Evolutionary conservation across 306 rosid genomes (phyloP).

Genomic region (Castanea mollissima): DNA sequence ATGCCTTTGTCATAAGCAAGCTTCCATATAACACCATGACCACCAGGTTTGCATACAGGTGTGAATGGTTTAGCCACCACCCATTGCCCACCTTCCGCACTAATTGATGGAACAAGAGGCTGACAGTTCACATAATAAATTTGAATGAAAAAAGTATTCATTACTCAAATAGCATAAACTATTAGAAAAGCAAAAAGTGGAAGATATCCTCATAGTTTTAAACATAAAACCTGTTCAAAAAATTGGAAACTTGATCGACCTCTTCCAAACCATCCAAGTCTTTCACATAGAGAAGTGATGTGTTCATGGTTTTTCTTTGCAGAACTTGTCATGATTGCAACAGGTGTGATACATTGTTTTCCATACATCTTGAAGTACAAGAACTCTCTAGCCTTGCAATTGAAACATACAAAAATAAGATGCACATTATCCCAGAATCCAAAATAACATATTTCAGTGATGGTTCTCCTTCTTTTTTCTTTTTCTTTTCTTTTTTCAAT

Average conservation of each 20-base stretch:
- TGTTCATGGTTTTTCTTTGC: slow-evolving; percentile 90
- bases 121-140: slow-evolving; percentile 44
- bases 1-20: slow-evolving; percentile 90
- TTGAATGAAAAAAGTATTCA: slow-evolving; percentile 23
- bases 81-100: slow-evolving; percentile 92
- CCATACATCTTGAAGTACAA: slow-evolving; percentile 88
- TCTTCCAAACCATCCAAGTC: slow-evolving; percentile 90
- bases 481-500: neutral
- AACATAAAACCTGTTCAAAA: slow-evolving; percentile 87
- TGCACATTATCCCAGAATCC: neutral
- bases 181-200: slow-evolving; percentile 15
- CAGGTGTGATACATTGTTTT: slow-evolving; percentile 86
- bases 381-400: slow-evolving; percentile 88
- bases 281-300: slow-evolving; percentile 71
- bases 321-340: slow-evolving; percentile 95
- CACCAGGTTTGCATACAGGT: slow-evolving; percentile 92
- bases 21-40: slow-evolving; percentile 97
- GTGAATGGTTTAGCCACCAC: slow-evolving; percentile 65
- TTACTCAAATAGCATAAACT: slow-evolving; percentile 18
- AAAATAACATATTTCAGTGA: slow-evolving; percentile 10
- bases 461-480: slow-evolving; percentile 1
- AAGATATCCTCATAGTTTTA: slow-evolving; percentile 20
- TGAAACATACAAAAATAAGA: slow-evolving; percentile 27
- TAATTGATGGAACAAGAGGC: slow-evolving; percentile 96
- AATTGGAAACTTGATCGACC: slow-evolving; percentile 92